These are phyloP conservation scores for Isoetes taiwanensis DNA, from an alignment of 75 land plant species.

Conservation along the genomic window DNA sequence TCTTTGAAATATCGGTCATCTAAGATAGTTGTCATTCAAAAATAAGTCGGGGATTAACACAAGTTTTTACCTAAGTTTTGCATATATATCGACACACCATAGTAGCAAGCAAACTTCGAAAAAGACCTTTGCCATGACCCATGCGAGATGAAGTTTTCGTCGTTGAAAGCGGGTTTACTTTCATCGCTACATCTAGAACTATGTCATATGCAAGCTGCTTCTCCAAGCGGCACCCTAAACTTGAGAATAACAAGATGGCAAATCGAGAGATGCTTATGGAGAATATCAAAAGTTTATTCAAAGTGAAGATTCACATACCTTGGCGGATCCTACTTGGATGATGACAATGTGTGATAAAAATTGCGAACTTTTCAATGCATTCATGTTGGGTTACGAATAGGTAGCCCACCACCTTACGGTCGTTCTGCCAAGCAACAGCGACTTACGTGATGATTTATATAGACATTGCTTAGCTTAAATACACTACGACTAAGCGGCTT, in stretches of 20 bases:
- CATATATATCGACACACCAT: conserved; percentile 89
- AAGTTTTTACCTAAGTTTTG: conserved; percentile 53
- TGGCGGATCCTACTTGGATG: conserved; percentile 38
- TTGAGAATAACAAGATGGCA: conserved; percentile 19
- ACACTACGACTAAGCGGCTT: background rate
- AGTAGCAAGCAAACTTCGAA: conserved; percentile 65
- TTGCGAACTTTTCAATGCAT: conserved; percentile 68
- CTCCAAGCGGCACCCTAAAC: conserved; percentile 84
- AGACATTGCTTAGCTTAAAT: background rate
- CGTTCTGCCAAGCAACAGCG: conserved; percentile 35
- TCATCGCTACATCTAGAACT: conserved; percentile 84
- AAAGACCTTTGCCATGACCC: conserved; percentile 90
- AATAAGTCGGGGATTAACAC: background rate
- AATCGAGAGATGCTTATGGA: background rate
- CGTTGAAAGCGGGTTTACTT: conserved; percentile 63
- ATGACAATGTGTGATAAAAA: conserved; percentile 40
- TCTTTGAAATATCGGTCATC: background rate
- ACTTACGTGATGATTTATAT: background rate
- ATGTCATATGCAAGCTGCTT: conserved; percentile 90
- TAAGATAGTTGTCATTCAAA: background rate
- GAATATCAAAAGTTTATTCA: background rate
- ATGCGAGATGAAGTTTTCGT: conserved; percentile 55
- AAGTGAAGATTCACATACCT: conserved; percentile 21
- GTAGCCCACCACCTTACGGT: conserved; percentile 85
- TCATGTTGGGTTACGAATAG: conserved; percentile 78